phyloP scores from a whole-genome alignment of 1,284 basidiomycete genomes.

The Naganishia sp. region DNA sequence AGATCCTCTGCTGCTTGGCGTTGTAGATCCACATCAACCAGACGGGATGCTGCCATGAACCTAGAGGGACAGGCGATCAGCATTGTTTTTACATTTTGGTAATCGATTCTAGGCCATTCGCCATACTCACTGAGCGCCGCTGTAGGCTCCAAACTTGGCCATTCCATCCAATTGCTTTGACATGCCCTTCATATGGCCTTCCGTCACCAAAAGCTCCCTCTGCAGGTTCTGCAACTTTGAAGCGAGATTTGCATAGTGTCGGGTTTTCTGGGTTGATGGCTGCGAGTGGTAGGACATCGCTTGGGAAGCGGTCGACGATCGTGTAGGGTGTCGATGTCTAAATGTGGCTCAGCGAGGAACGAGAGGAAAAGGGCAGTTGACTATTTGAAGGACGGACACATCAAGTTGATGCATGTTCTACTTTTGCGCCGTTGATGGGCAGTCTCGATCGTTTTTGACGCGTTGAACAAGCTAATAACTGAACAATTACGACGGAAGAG shows the following conservation, averaged over 20 bases:
- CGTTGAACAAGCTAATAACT: too few relatives aligned
- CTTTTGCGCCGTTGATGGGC: too few relatives aligned
- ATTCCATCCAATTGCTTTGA: slow-evolving; percentile 45
- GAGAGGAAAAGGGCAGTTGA: too few relatives aligned
- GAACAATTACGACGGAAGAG: too few relatives aligned
- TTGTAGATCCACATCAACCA: slow-evolving; percentile 49
- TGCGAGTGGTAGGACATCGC: slow-evolving; percentile 38
- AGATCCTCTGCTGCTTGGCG: slow-evolving; percentile 17
- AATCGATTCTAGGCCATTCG: background rate
- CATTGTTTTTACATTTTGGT: background rate
- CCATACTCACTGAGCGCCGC: slow-evolving; percentile 50
- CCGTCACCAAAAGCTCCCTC: slow-evolving; percentile 45
- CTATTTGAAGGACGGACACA: too few relatives aligned
- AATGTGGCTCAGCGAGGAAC: too few relatives aligned
- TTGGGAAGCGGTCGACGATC: too few relatives aligned
- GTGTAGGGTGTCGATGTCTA: too few relatives aligned
- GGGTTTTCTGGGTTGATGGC: slow-evolving; percentile 41
- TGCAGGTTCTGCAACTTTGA: slow-evolving; percentile 45
- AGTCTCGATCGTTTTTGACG: too few relatives aligned
- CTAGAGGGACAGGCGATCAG: slow-evolving; percentile 33
- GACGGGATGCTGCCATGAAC: slow-evolving; percentile 53
- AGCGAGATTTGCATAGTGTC: slow-evolving; percentile 51
- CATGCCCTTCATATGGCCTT: slow-evolving; percentile 45
- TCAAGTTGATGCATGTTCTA: too few relatives aligned
- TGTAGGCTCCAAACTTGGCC: slow-evolving; percentile 45